Conservation (phyloP, 176 grass and related monocot species). For the Pontederia paniculata region DNA sequence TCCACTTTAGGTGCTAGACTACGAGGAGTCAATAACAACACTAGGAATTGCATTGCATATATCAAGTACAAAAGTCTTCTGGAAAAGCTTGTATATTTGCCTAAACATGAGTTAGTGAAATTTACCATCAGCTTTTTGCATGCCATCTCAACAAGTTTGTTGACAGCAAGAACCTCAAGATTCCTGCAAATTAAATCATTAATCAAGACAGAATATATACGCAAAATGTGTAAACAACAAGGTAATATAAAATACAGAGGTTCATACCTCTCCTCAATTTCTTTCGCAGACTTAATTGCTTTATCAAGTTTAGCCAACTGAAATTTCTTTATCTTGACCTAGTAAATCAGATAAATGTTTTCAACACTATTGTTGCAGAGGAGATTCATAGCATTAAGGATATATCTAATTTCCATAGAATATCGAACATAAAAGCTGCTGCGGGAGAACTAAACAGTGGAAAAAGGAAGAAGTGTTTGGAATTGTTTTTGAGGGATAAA, state of each 20-base stretch:
- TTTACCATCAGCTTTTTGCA: conserved; percentile 62
- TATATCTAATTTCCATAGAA: neutral
- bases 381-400: conserved; percentile 8
- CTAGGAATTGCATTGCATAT: neutral
- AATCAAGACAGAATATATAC: conserved; percentile 1
- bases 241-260: neutral
- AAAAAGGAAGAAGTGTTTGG: too few species aligned
- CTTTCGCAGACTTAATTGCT: conserved; percentile 42
- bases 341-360: conserved; percentile 16
- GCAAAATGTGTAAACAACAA: conserved; percentile 4
- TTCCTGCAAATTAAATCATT: conserved; percentile 33
- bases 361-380: neutral
- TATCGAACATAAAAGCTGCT: too few species aligned
- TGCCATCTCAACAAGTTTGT: conserved; percentile 67
- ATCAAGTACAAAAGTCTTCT: neutral
- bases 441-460: too few species aligned
- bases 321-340: conserved; percentile 42
- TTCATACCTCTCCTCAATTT: conserved; percentile 48
- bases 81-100: neutral
- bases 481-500: too few species aligned
- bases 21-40: too few species aligned
- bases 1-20: too few species aligned
- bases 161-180: conserved; percentile 64
- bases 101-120: neutral
- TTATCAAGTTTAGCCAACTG: conserved; percentile 40